Evolutionary conservation across 2,329 filamentous ascomycete species (phyloP).

Genomic region (Xylaria sp.): DNA sequence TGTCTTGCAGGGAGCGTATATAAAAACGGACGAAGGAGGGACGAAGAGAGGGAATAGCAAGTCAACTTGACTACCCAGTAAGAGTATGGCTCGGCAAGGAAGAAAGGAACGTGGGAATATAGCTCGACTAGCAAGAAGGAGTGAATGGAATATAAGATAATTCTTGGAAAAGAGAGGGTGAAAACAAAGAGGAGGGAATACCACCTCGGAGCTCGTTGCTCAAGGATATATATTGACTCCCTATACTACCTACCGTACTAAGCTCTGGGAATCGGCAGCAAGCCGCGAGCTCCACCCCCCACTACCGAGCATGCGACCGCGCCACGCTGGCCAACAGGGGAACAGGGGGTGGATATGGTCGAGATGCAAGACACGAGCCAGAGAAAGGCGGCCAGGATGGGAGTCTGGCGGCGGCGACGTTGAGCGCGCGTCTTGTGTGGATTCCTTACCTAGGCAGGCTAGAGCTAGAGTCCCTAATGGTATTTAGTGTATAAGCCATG

Average conservation of each 20-base stretch:
- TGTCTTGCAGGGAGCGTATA: constrained; percentile 45
- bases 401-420: constrained; percentile 16
- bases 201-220: constrained; percentile 37
- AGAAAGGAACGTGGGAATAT: constrained; percentile 45
- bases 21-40: constrained; percentile 41
- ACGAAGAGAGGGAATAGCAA: constrained; percentile 37
- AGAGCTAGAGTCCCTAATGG: background rate
- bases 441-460: background rate
- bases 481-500: constrained; percentile 16
- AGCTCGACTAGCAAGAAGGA: constrained; percentile 47
- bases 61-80: constrained; percentile 30
- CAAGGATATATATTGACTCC: constrained; percentile 46
- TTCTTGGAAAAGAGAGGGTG: constrained; percentile 40
- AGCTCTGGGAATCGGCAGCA: constrained; percentile 27
- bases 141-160: constrained; percentile 42
- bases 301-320: constrained; percentile 32
- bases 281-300: constrained; percentile 30
- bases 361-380: constrained; percentile 36
- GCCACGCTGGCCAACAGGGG: constrained; percentile 40
- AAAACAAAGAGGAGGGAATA: constrained; percentile 18
- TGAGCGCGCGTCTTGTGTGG: constrained; percentile 6
- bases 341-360: constrained; percentile 5
- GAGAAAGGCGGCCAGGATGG: constrained; percentile 38
- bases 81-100: constrained; percentile 11
- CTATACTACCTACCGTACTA: constrained; percentile 16